Base-by-base conservation (phyloP, 352 stramenopile genomes). In the Phytopythium litorale region DNA sequence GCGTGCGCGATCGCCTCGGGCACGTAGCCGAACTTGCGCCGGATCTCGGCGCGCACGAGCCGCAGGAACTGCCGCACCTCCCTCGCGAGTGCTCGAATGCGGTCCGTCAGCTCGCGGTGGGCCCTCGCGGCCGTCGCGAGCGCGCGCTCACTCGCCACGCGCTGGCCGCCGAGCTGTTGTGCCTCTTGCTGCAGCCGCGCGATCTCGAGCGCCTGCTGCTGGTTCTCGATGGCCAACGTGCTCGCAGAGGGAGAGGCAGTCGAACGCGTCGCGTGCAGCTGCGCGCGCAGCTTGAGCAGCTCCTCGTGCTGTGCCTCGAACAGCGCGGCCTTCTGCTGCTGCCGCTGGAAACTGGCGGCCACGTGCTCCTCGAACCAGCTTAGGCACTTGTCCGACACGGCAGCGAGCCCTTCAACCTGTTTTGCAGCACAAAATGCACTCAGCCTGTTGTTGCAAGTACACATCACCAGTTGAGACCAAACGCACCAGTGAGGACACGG, bases 21-120 rank as follows among this genome's bases (percentile, higher is more conserved):
- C n/a, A 91, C 61, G 62, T 91, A 89, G 15, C 81, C 81, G 52
- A 91, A 93, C 56, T 91, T 91, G 51, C 78, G 78, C 62, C 87
- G 87, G 67, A 89, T 89, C 65, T 91, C 81, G n/a, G 64, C 60
- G 11, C 82, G 78, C 54, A 90, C 79, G 45, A 89, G 64, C 30
- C 81, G 75, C 62, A 91, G 61, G 42, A 89, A 91, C 60, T 91
- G 80, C 25, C 77, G 80, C 43, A 91, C 72, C 54, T 91, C 79
- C 4, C 68, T 71, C 46, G 79, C 68, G 18, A 91, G 66, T 21
- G 82, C 64, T 30, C 81, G 76, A 43, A 91, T 62, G n/a, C 80
- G 75, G 46, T 68, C 73, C 21, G 66, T 64, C 52, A 79, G 68
- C n/a, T 80, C 68, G 13, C 63, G 55, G 23, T 79, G 67, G 12